phyloP scores from a whole-genome alignment of 257 asterid genomes.

The Solanum pinnatisectum region DNA sequence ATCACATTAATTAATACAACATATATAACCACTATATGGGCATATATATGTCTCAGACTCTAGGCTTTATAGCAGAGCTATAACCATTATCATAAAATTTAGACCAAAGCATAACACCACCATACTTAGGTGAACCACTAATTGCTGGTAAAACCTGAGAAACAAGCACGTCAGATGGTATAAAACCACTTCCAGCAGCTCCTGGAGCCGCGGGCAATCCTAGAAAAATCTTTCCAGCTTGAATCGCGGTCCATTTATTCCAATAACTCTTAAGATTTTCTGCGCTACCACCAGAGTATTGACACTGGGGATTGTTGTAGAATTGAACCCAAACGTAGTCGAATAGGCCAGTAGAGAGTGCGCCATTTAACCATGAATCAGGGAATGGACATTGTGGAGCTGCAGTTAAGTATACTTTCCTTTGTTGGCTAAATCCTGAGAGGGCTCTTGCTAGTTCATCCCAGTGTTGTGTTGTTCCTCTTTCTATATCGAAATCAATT shows the following conservation, averaged over 20 bases:
- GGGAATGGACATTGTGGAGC: conserved; percentile 87
- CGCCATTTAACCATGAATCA: conserved; percentile 31
- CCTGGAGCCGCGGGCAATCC: conserved; percentile 51
- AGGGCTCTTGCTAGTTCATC: conserved; percentile 33
- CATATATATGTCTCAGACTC: not conserved
- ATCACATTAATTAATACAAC: not conserved
- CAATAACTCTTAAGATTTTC: conserved; percentile 28
- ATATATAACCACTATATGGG: not conserved
- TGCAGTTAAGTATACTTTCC: conserved; percentile 35
- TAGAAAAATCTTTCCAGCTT: conserved; percentile 37
- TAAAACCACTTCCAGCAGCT: conserved; percentile 66
- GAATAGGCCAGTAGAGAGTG: conserved; percentile 39
- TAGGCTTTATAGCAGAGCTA: not conserved
- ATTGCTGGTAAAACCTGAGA: conserved; percentile 45
- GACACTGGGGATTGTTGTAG: conserved; percentile 57
- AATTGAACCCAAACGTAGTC: conserved; percentile 73
- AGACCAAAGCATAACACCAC: conserved; percentile 85
- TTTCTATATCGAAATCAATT: conserved; percentile 56
- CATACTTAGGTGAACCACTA: conserved; percentile 31
- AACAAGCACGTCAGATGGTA: conserved; percentile 36
- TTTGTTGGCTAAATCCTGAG: conserved; percentile 9
- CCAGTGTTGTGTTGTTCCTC: conserved; percentile 37
- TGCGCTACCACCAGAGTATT: conserved; percentile 30
- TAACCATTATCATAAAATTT: conserved; percentile 12
- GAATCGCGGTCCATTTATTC: conserved; percentile 37